Conservation (phyloP, 2,329 filamentous ascomycete species). For the Botrytis sinoallii region DNA sequence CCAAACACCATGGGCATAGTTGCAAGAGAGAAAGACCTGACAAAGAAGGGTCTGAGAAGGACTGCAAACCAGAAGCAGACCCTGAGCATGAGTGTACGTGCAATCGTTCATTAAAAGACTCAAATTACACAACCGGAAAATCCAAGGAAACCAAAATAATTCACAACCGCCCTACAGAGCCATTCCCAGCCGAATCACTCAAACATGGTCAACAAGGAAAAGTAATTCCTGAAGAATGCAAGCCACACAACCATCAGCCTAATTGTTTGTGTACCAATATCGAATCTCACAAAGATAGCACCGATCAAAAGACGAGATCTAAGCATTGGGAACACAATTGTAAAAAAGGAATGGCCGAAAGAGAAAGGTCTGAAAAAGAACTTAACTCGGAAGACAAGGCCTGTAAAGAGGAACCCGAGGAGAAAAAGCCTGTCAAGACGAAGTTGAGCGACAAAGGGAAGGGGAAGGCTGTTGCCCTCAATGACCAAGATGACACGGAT, state of each 20-base stretch:
- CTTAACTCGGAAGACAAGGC: background rate
- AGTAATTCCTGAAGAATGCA: background rate
- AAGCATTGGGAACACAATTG: slow-evolving; percentile 10
- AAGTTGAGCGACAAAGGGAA: background rate
- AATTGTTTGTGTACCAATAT: background rate
- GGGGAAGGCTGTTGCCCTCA: background rate
- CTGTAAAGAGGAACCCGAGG: background rate
- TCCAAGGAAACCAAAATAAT: background rate
- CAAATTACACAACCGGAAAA: background rate
- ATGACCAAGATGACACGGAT: background rate
- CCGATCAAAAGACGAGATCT: background rate
- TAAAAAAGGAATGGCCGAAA: background rate
- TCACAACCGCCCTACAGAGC: background rate
- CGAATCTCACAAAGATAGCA: background rate
- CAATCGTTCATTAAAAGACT: background rate
- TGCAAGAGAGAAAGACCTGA: background rate
- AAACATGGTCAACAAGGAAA: background rate
- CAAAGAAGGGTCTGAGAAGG: background rate
- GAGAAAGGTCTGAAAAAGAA: background rate
- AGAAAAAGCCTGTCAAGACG: background rate
- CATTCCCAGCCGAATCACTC: background rate
- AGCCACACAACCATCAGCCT: background rate
- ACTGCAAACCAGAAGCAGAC: background rate
- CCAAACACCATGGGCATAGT: background rate
- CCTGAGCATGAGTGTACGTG: background rate